Percentiles rank a stretch among this genome's conserved stretches.
Conservation (phyloP, 441 rosid genomes). For the Euphorbia schlechtendalii region DNA sequence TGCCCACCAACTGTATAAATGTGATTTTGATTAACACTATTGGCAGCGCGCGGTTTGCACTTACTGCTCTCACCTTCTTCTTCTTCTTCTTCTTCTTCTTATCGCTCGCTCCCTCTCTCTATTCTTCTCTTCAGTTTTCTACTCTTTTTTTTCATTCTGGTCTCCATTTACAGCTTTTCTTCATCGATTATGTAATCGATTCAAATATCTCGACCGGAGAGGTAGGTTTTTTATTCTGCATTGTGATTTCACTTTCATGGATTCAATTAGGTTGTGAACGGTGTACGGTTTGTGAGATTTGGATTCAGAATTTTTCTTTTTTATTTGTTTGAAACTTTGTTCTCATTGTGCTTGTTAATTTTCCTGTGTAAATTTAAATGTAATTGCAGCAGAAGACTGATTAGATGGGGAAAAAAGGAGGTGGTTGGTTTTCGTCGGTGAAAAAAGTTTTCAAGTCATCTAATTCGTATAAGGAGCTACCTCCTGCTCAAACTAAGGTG, state of each 20-base stretch:
- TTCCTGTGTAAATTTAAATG: neutral
- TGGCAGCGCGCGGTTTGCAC: conserved; percentile 25
- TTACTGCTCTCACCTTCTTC: conserved; percentile 12
- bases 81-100: conserved; percentile 9
- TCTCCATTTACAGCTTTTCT: too few relatives aligned
- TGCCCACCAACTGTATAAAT: conserved; percentile 15
- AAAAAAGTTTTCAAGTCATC: conserved; percentile 87
- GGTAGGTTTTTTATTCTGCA: neutral
- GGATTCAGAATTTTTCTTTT: neutral
- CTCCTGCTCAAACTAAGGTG: conserved; percentile 43
- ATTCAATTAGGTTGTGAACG: too few relatives aligned
- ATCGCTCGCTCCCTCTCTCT: too few relatives aligned
- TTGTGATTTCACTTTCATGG: neutral
- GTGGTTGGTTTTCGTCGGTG: conserved; percentile 86
- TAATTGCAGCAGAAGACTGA: conserved; percentile 17
- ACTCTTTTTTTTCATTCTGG: too few relatives aligned
- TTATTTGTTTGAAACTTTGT: neutral
- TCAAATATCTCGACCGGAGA: neutral
- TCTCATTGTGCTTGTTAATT: too few relatives aligned
- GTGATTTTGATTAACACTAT: too few relatives aligned
- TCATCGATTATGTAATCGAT: too few relatives aligned
- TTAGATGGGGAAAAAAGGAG: conserved; percentile 82
- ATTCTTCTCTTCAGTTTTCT: neutral
- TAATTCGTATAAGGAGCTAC: conserved; percentile 40
- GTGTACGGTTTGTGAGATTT: neutral